phyloP scores from a whole-genome alignment of 257 asterid genomes.

The Perilla frutescens region DNA sequence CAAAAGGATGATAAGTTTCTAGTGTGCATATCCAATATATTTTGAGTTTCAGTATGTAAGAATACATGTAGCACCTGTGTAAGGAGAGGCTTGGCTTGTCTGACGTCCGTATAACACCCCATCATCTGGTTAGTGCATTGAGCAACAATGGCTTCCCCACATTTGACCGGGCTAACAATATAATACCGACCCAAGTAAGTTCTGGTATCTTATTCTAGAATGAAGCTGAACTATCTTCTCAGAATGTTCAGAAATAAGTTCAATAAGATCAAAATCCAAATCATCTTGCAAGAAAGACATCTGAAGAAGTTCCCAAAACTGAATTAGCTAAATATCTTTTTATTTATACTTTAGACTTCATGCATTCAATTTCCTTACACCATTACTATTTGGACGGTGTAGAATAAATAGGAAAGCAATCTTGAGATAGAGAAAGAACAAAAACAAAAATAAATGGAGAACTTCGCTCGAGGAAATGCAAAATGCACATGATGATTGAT shows the following conservation, averaged over 20 bases:
- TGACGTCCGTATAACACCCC: constrained; percentile 98
- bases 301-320: constrained; percentile 14
- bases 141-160: constrained; percentile 96
- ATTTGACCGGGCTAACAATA: constrained; percentile 80
- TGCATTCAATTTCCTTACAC: constrained; percentile 1
- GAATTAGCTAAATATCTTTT: constrained; percentile 23
- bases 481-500: background rate
- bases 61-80: constrained; percentile 71
- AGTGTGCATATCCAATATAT: constrained; percentile 30
- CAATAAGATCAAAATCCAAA: constrained; percentile 10
- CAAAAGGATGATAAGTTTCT: constrained; percentile 40
- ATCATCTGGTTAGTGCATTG: constrained; percentile 87
- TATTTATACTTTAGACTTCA: constrained; percentile 15
- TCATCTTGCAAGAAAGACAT: constrained; percentile 21
- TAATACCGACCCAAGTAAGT: constrained; percentile 31
- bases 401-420: background rate
- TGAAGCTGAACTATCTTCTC: constrained; percentile 5
- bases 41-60: constrained; percentile 22
- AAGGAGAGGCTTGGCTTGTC: constrained; percentile 99
- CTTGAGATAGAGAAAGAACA: constrained; percentile 10
- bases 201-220: constrained; percentile 18
- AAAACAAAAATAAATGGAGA: constrained; percentile 1
- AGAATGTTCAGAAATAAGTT: constrained; percentile 23
- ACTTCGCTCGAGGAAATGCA: constrained; percentile 15
- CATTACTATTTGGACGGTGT: too few relatives aligned